Conservation (phyloP, 164 flowering plant species). For the Tetracentron sinense region DNA sequence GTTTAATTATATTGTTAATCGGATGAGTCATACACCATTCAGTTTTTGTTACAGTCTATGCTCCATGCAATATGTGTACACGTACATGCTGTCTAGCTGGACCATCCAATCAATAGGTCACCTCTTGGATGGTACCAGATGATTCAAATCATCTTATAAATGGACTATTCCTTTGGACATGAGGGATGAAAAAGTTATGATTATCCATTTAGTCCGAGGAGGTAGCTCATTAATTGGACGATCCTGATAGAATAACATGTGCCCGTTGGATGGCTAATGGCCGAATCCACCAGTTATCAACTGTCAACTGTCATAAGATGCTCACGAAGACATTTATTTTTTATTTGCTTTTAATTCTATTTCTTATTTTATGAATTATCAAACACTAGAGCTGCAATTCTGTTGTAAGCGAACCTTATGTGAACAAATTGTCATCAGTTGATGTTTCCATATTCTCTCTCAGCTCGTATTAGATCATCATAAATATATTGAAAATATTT, state of each 20-base stretch:
- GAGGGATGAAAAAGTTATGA: too few relatives aligned
- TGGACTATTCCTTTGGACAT: neutral
- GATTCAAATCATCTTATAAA: neutral
- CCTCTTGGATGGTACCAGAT: neutral
- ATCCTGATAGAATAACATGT: neutral
- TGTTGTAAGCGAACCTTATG: neutral
- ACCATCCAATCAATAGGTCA: neutral
- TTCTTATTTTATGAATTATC: neutral
- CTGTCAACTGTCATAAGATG: neutral
- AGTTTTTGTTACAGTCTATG: neutral
- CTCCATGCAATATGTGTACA: neutral
- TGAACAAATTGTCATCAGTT: neutral
- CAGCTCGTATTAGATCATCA: neutral
- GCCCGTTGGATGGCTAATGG: neutral
- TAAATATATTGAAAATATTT: too few relatives aligned
- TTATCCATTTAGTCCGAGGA: neutral
- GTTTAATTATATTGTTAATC: slow-evolving; percentile 25
- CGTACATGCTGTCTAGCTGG: neutral
- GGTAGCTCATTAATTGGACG: neutral
- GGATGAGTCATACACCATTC: neutral
- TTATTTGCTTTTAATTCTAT: neutral
- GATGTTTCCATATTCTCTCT: neutral
- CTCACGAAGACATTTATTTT: neutral
- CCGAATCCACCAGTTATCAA: neutral
- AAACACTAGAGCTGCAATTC: neutral